Percentiles rank a stretch among this genome's conserved stretches.
These are phyloP conservation scores for Ophiostoma sp. DNA, from an alignment of 2,329 filamentous ascomycete species.

Conservation along the genomic window DNA sequence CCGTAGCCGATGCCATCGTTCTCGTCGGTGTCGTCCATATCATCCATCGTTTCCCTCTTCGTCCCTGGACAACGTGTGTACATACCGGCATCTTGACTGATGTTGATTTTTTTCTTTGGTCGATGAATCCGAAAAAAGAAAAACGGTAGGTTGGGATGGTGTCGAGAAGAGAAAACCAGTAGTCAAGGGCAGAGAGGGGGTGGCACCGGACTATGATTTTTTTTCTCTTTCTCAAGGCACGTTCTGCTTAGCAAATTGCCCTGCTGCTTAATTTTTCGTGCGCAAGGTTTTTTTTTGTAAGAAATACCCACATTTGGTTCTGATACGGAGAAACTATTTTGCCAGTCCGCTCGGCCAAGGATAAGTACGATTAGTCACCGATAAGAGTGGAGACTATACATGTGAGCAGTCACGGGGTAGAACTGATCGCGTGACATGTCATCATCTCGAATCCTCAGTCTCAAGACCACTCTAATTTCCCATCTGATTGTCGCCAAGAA, in stretches of 20 bases:
- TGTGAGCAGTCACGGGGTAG: neutral
- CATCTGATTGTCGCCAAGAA: neutral
- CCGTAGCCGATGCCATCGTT: neutral
- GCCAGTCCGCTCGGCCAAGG: neutral
- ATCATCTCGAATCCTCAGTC: neutral
- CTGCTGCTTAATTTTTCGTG: conserved; percentile 23
- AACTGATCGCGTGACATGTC: neutral
- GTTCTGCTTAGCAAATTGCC: conserved; percentile 15
- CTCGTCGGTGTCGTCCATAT: conserved; percentile 9
- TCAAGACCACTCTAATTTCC: neutral
- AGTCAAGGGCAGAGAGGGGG: conserved; percentile 20
- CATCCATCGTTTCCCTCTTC: neutral
- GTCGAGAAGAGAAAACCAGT: conserved; percentile 26
- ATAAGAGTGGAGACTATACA: neutral
- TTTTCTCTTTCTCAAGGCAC: conserved; percentile 12
- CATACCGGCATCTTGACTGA: conserved; percentile 40
- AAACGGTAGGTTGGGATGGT: conserved; percentile 18
- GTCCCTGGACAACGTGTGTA: conserved; percentile 22
- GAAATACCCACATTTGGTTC: neutral
- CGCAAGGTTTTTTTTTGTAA: conserved; percentile 16
- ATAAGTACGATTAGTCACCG: no score
- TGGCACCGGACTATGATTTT: conserved; percentile 22
- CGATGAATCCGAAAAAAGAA: conserved; percentile 30
- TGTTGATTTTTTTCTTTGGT: conserved; percentile 29
- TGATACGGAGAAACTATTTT: conserved; percentile 20